Percentiles rank a stretch among this genome's conserved stretches.
These are phyloP conservation scores for Solanum microdontum DNA, from an alignment of 257 asterid genomes.

Conservation along the genomic window DNA sequence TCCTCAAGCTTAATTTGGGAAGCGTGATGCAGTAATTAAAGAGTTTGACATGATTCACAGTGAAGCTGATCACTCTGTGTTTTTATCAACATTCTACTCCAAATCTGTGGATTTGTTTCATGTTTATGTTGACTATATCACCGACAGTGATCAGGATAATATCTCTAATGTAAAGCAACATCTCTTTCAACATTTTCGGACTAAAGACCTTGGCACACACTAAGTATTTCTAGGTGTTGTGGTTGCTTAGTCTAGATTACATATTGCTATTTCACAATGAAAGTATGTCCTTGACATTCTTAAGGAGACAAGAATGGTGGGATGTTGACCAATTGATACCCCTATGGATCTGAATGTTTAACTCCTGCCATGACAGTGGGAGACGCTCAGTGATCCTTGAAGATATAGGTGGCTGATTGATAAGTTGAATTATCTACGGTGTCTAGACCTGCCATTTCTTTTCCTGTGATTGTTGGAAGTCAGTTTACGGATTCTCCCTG, in stretches of 20 bases:
- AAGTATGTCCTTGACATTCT: background rate
- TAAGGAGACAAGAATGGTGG: background rate
- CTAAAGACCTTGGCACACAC: background rate
- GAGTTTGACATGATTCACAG: background rate
- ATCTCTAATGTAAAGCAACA: background rate
- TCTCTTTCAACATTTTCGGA: background rate
- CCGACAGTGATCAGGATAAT: background rate
- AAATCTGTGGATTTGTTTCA: background rate
- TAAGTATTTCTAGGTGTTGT: background rate
- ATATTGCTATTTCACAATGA: background rate
- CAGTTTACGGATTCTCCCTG: background rate
- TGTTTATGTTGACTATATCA: background rate
- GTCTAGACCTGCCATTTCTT: background rate
- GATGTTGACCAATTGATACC: background rate
- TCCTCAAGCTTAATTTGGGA: background rate
- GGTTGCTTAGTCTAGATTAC: background rate
- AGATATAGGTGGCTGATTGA: background rate
- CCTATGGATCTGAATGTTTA: background rate
- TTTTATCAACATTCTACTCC: background rate
- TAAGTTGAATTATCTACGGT: background rate
- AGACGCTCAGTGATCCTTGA: background rate
- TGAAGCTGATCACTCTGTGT: background rate
- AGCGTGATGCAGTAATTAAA: background rate
- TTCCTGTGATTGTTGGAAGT: background rate
- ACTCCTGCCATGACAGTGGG: background rate